phyloP scores from a whole-genome alignment of 306 rosid species.

The Canavalia ensiformis region DNA sequence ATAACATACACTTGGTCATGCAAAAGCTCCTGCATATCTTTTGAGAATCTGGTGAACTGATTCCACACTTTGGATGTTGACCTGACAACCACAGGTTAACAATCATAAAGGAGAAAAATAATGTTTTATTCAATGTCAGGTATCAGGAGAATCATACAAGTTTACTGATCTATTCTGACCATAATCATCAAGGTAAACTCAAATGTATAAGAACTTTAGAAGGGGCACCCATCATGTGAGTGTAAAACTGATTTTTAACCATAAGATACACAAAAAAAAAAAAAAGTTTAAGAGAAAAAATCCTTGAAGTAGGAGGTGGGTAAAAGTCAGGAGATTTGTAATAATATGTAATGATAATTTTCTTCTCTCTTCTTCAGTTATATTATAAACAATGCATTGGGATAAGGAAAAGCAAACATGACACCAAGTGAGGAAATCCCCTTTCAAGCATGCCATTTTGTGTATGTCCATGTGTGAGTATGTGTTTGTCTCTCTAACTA shows the following conservation, averaged over 20 bases:
- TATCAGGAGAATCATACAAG: slow-evolving; percentile 41
- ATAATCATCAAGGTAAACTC: slow-evolving; percentile 31
- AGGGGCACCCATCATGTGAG: background rate
- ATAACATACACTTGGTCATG: slow-evolving; percentile 77
- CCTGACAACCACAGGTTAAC: slow-evolving; percentile 53
- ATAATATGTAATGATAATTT: slow-evolving; percentile 14
- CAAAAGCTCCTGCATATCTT: slow-evolving; percentile 80
- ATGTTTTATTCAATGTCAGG: slow-evolving; percentile 36
- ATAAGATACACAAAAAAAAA: background rate
- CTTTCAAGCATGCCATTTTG: background rate
- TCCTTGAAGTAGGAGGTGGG: slow-evolving; percentile 13
- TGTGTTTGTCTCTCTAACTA: background rate
- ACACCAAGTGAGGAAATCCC: slow-evolving; percentile 30
- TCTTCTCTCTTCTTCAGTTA: background rate
- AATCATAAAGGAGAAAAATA: slow-evolving; percentile 22
- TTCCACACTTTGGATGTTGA: slow-evolving; percentile 55
- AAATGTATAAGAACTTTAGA: slow-evolving; percentile 35
- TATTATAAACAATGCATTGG: slow-evolving; percentile 2
- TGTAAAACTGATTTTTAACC: slow-evolving; percentile 25
- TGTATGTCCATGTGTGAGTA: background rate
- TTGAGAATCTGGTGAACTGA: slow-evolving; percentile 65
- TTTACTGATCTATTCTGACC: slow-evolving; percentile 19
- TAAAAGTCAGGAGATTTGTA: slow-evolving; percentile 16
- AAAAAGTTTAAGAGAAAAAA: background rate
- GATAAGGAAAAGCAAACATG: slow-evolving; percentile 21